Conservation (phyloP, 169 alveolate genomes). For the Eimeria brunetti region DNA sequence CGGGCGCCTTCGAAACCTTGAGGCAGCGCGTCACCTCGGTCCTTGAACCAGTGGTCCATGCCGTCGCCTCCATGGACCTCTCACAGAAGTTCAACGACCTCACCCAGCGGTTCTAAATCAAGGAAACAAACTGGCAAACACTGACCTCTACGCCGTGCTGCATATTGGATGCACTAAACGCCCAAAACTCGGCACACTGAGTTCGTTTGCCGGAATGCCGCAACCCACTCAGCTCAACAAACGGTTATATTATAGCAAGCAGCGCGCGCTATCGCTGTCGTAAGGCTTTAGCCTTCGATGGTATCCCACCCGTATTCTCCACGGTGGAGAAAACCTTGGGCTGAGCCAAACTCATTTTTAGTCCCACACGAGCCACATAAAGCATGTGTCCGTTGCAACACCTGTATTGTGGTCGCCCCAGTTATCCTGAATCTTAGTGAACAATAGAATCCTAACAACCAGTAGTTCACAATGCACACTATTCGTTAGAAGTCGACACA, state of each 20-base stretch:
- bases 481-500: neutral
- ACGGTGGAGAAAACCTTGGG: neutral
- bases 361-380: neutral
- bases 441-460: neutral
- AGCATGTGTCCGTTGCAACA: neutral
- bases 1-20: conserved; percentile 49
- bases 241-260: conserved; percentile 7
- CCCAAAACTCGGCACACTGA: neutral
- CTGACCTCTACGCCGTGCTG: neutral
- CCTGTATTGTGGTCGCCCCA: neutral
- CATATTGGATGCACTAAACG: neutral
- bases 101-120: conserved; percentile 32
- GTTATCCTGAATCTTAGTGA: neutral
- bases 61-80: conserved; percentile 52
- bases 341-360: neutral
- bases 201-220: neutral
- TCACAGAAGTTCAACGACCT: conserved; percentile 27
- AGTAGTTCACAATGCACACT: neutral
- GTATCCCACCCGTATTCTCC: conserved; percentile 1
- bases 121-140: neutral
- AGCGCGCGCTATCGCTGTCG: conserved; percentile 9
- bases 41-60: conserved; percentile 34
- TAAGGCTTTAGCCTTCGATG: conserved; percentile 39
- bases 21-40: conserved; percentile 29
- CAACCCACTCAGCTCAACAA: neutral